phyloP scores from a whole-genome alignment of 345 rosid species.

The Isatis tinctoria region DNA sequence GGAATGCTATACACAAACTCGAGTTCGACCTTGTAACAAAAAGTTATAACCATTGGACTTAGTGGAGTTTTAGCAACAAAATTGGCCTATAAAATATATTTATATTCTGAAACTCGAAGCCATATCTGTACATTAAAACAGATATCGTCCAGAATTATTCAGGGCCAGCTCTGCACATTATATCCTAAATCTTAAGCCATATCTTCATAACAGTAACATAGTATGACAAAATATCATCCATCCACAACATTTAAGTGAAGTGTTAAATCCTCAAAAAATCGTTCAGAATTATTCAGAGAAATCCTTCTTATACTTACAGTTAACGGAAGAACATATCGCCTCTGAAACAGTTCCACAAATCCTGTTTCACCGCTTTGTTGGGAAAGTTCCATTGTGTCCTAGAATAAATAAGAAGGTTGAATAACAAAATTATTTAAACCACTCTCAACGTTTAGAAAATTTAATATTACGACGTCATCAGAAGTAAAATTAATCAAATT shows the following conservation, averaged over 20 bases:
- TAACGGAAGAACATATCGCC: slow-evolving; percentile 12
- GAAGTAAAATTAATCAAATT: not conserved
- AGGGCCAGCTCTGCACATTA: no score
- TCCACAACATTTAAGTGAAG: not conserved
- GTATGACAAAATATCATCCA: not conserved
- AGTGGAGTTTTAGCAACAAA: no score
- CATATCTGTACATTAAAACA: no score
- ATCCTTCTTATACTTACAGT: slow-evolving; percentile 18
- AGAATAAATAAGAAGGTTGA: not conserved
- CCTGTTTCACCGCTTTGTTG: not conserved
- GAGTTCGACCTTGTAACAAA: no score
- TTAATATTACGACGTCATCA: not conserved
- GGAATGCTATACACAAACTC: no score
- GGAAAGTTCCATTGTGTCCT: slow-evolving; percentile 14
- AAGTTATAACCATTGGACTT: no score
- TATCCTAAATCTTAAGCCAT: not conserved
- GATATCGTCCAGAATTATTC: no score
- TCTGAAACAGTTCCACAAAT: slow-evolving; percentile 21
- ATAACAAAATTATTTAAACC: not conserved
- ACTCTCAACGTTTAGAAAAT: not conserved
- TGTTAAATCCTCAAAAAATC: not conserved
- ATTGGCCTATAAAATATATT: no score
- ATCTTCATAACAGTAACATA: no score
- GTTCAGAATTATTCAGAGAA: no score
- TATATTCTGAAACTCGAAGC: no score